These are phyloP conservation scores for Neurospora sp. DNA, from an alignment of 495 filamentous ascomycete species.

Conservation along the genomic window DNA sequence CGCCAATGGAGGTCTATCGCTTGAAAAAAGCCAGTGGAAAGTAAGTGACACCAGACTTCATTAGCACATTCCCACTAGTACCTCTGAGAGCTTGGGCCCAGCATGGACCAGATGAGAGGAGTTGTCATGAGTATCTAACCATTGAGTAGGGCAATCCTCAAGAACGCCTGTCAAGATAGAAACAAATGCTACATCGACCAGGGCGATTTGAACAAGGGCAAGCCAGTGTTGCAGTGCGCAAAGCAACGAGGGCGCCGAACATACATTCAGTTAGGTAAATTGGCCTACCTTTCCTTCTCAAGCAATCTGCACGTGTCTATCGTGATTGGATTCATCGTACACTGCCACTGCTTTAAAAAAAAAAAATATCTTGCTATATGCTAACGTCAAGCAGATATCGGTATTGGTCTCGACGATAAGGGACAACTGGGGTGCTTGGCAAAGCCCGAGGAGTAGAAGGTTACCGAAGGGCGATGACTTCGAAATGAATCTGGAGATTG, in stretches of 20 bases:
- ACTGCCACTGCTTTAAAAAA: no score
- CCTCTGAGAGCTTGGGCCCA: not conserved
- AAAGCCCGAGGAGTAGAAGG: no score
- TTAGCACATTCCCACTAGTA: not conserved
- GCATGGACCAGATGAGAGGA: no score
- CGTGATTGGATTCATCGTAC: no score
- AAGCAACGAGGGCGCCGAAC: no score
- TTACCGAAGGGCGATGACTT: no score
- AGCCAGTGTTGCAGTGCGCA: no score
- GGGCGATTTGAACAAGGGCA: no score
- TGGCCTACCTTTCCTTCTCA: not conserved
- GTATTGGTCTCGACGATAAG: not conserved
- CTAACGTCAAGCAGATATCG: not conserved
- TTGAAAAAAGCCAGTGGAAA: not conserved
- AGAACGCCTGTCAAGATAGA: not conserved
- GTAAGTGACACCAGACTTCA: not conserved
- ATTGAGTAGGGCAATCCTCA: not conserved
- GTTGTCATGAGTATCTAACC: not conserved
- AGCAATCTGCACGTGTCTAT: not conserved
- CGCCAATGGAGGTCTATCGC: not conserved
- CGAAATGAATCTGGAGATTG: not conserved
- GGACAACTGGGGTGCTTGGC: not conserved
- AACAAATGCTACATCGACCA: not conserved
- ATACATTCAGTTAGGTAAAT: not conserved
- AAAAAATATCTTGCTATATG: no score